Evolutionary conservation across 208 protist genomes (phyloP).

Genomic region (Trypanosoma lewisi): DNA sequence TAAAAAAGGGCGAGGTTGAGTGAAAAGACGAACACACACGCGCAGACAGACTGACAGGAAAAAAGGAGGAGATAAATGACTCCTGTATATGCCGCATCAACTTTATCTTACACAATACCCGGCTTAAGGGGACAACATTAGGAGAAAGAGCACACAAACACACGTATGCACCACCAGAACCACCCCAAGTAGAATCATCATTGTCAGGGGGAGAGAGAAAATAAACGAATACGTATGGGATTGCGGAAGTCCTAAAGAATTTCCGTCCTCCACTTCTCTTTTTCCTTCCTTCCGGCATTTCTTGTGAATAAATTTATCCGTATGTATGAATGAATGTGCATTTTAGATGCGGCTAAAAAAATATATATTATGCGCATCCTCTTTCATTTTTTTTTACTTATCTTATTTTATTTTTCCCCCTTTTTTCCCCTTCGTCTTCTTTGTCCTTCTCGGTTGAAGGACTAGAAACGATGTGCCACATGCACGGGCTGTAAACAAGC

Average conservation of each 20-base stretch:
- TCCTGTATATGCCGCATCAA: neutral
- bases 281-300: neutral
- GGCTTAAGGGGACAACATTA: neutral
- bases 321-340: neutral
- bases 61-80: neutral
- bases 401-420: neutral
- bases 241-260: neutral
- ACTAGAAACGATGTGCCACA: neutral
- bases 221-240: neutral
- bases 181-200: neutral
- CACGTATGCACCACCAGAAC: neutral
- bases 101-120: constrained; percentile 9
- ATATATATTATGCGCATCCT: too few relatives aligned
- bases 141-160: neutral
- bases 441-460: constrained; percentile 1
- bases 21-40: too few relatives aligned
- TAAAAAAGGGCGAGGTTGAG: neutral
- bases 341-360: too few relatives aligned
- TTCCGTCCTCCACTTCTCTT: neutral
- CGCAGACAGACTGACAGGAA: neutral
- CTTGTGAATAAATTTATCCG: neutral
- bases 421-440: neutral
- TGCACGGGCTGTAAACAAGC: neutral
- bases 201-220: neutral
- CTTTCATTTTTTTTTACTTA: neutral